Evolutionary conservation across 2,329 filamentous ascomycete species (phyloP), one percentile per base, ranked within the genome.

Genomic region (Phialophora chinensis): DNA sequence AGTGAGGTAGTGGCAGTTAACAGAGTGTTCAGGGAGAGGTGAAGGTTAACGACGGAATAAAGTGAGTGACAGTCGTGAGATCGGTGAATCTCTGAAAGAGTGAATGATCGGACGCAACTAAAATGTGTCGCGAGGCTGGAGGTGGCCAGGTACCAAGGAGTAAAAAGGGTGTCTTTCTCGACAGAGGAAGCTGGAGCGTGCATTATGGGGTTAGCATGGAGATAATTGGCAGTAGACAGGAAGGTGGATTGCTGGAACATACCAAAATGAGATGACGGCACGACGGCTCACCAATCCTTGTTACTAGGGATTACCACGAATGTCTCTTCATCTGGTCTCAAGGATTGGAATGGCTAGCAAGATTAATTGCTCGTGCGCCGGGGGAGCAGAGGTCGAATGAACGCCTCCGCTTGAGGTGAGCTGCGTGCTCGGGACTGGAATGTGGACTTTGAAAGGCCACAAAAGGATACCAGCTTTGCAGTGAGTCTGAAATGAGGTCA

Each of bases 341-440:
- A 75, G 73, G 69, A 72, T 74, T 76, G 77, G 77, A 79, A 80
- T 80, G 76, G 62, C 56, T 66, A 62, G 57, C 61, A 63, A 69
- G 57, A 72, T 69, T 65, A 59, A 78, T 74, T 74, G 75, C 72
- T 74, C 75, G 65, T 67, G 68, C 74, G 72, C 73, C 69, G 73
- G 74, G 72, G 72, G 76, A 75, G 75, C 76, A 75, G 79, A 81
- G 77, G 66, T 80, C 79, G 79, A 81, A 76, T 77, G 71, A 81
- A 81, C 79, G 79, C 77, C 79, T 81, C 79, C 79, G 78, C 78
- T 76, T 59, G 60, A 47, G 60, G 69, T 33, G 74, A 74, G 72
- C 73, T 75, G 74, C 69, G 71, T 71, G 69, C 71, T 71, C 69
- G 67, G 68, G 69, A 68, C 65, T 72, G 74, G 74, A 74, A 75